Conservation (phyloP, 192 early-diverging fungal genomes). For the Backusella luteola region DNA sequence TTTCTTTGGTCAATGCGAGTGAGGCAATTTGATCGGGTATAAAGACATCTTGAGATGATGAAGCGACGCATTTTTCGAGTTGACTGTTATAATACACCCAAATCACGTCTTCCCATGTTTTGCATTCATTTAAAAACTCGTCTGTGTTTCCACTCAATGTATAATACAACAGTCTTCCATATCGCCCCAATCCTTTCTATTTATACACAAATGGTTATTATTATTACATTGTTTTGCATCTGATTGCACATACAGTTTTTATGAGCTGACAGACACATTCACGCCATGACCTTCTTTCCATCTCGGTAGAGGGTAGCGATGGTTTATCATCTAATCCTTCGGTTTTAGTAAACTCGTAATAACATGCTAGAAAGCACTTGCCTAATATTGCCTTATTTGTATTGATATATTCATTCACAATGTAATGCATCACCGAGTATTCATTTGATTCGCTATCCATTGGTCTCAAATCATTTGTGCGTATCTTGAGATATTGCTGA, state of each 20-base stretch:
- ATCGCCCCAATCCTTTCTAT: background rate
- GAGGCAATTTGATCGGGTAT: background rate
- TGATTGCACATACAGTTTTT: background rate
- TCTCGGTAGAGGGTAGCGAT: background rate
- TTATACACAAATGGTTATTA: background rate
- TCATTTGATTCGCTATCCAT: background rate
- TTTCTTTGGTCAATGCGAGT: background rate
- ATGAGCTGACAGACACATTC: background rate
- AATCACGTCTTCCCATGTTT: slow-evolving; percentile 16
- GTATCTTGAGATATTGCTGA: background rate
- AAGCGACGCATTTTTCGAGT: background rate
- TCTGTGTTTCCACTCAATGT: background rate
- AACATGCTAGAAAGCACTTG: background rate
- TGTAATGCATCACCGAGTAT: background rate
- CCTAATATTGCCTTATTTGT: background rate
- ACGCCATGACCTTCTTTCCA: background rate
- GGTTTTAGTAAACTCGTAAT: background rate
- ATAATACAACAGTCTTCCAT: background rate
- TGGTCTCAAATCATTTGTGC: background rate
- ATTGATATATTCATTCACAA: slow-evolving; percentile 3
- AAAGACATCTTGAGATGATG: background rate
- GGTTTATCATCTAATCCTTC: background rate
- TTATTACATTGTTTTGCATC: no score
- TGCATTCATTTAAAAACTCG: background rate
- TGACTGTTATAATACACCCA: background rate